A percentile compares a stretch with the other conserved stretches of the same genome.
Evolutionary conservation across 192 early-diverging fungal species (phyloP).

Genomic region (Linnemannia zychae): DNA sequence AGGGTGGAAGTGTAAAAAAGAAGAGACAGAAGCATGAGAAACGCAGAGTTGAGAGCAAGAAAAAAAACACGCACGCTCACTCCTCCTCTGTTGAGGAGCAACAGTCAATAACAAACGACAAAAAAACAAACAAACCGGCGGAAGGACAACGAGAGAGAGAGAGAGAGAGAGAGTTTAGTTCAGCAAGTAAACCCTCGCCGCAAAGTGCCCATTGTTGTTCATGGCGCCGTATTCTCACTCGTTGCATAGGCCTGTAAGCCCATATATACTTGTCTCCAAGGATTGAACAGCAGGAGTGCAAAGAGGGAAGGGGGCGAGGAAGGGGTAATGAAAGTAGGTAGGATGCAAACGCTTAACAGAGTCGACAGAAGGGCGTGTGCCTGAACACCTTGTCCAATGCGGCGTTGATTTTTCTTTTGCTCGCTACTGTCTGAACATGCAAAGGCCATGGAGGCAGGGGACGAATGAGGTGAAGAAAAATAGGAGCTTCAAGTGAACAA

Average conservation of each 20-base stretch:
- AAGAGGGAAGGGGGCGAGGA: background rate
- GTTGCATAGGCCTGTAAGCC: background rate
- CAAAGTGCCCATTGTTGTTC: background rate
- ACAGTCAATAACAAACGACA: background rate
- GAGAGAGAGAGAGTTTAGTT: too few relatives aligned
- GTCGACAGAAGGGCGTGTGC: background rate
- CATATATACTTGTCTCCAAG: background rate
- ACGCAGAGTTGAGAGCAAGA: background rate
- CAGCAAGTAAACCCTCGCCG: background rate
- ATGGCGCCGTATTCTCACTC: conserved; percentile 2
- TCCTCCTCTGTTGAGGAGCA: background rate
- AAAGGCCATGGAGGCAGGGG: background rate
- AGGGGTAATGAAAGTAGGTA: background rate
- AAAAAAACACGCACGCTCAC: background rate
- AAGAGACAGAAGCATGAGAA: background rate
- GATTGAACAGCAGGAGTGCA: background rate
- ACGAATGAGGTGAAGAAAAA: too few relatives aligned
- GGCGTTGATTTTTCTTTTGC: background rate
- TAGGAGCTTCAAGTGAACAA: too few relatives aligned
- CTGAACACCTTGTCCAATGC: background rate
- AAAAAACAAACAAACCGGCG: background rate
- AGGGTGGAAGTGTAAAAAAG: background rate
- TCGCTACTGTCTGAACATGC: background rate
- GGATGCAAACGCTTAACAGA: too few relatives aligned
- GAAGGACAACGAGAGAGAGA: background rate